A percentile compares a stretch with the other conserved stretches of the same genome.
Evolutionary conservation across 1,284 basidiomycete species (phyloP).

Genomic region (Ceratobasidium sp.): DNA sequence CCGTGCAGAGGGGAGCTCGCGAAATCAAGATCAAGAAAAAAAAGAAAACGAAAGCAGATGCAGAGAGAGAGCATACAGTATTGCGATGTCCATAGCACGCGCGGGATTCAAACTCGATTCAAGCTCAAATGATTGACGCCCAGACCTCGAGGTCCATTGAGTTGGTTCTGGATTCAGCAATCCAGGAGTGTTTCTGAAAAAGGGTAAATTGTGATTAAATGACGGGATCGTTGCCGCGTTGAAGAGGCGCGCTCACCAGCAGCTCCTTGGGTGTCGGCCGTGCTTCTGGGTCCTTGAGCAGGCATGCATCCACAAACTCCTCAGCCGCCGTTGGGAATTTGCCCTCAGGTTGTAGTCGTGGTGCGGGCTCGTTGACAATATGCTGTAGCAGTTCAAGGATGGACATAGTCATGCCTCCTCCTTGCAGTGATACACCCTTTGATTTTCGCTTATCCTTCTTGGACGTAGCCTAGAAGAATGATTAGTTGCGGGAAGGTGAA

Average conservation of each 20-base stretch:
- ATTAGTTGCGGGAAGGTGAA: not conserved
- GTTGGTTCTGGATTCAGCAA: slow-evolving; percentile 65
- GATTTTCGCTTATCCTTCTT: slow-evolving; percentile 71
- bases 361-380: slow-evolving; percentile 97
- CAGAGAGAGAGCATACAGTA: slow-evolving; percentile 53
- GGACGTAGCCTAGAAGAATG: slow-evolving; percentile 41
- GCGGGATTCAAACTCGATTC: slow-evolving; percentile 46
- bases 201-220: not conserved
- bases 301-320: slow-evolving; percentile 84
- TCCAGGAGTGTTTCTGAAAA: slow-evolving; percentile 71
- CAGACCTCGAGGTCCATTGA: slow-evolving; percentile 73
- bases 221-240: slow-evolving; percentile 25
- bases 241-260: slow-evolving; percentile 67
- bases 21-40: slow-evolving; percentile 32
- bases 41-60: slow-evolving; percentile 53
- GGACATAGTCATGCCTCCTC: slow-evolving; percentile 94
- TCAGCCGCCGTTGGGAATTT: slow-evolving; percentile 80
- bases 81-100: slow-evolving; percentile 40
- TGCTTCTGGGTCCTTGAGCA: slow-evolving; percentile 84
- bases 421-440: slow-evolving; percentile 89
- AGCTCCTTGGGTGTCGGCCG: slow-evolving; percentile 86
- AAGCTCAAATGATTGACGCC: slow-evolving; percentile 72
- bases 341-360: slow-evolving; percentile 77
- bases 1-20: slow-evolving; percentile 1
- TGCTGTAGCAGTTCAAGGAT: slow-evolving; percentile 97